A percentile compares a stretch with the other conserved stretches of the same genome.
phyloP scores from a whole-genome alignment of 2,329 filamentous ascomycete species.

The Neonectria punicea region DNA sequence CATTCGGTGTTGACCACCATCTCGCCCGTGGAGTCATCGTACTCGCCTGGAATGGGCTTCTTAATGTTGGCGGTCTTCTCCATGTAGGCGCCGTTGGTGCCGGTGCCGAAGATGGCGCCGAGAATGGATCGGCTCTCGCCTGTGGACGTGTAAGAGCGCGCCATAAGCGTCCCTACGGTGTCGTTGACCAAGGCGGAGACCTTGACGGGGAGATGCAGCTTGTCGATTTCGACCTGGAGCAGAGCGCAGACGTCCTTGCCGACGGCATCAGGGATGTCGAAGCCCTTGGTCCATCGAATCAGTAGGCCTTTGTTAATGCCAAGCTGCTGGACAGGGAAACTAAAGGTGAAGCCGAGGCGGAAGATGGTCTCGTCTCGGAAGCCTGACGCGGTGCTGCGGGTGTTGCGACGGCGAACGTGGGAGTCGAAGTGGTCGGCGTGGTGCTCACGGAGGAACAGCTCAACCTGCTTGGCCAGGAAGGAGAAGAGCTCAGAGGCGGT shows the following conservation, averaged over 20 bases:
- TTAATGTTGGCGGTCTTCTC: constrained; percentile 89
- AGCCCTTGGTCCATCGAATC: constrained; percentile 98
- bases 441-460: constrained; percentile 85
- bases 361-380: constrained; percentile 82
- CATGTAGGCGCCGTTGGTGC: constrained; percentile 96
- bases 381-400: constrained; percentile 66
- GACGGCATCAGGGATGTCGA: constrained; percentile 93
- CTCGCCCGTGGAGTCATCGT: constrained; percentile 83
- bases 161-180: constrained; percentile 97
- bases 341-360: constrained; percentile 98
- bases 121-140: constrained; percentile 87
- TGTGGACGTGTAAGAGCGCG: constrained; percentile 91
- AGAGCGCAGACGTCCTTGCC: constrained; percentile 95
- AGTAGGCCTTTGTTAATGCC: constrained; percentile 95
- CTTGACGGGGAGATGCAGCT: constrained; percentile 84
- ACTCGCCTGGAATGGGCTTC: constrained; percentile 77
- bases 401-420: constrained; percentile 72
- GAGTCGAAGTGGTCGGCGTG: constrained; percentile 87
- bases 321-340: constrained; percentile 92
- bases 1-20: constrained; percentile 99
- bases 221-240: constrained; percentile 89
- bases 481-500: constrained; percentile 88
- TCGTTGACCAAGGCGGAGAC: constrained; percentile 98
- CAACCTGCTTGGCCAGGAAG: constrained; percentile 93
- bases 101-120: constrained; percentile 97